Conservation (phyloP, 257 asterid genomes). For the Eucommia ulmoides region DNA sequence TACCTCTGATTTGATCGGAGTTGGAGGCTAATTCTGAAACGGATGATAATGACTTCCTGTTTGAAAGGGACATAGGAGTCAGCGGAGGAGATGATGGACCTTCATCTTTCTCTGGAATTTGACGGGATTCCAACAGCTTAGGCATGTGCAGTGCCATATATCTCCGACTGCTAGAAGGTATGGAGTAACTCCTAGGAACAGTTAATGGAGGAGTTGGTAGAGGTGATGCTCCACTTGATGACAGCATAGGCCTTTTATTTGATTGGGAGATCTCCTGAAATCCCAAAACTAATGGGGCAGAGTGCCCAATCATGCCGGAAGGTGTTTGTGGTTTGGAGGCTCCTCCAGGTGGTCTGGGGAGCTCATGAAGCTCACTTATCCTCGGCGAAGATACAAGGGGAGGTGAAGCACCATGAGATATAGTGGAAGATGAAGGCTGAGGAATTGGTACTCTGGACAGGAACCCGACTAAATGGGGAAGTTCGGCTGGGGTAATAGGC, state of each 20-base stretch:
- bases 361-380: conserved; percentile 91
- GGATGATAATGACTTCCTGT: conserved; percentile 30
- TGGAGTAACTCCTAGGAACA: conserved; percentile 76
- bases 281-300: conserved; percentile 60
- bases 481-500: conserved; percentile 41
- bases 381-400: conserved; percentile 65
- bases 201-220: conserved; percentile 65
- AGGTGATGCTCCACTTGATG: conserved; percentile 45
- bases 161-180: conserved; percentile 56
- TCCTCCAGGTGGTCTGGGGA: conserved; percentile 92
- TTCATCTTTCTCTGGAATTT: conserved; percentile 29
- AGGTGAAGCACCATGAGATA: conserved; percentile 49
- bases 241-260: conserved; percentile 29
- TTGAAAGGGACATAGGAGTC: conserved; percentile 61
- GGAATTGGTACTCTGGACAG: conserved; percentile 29
- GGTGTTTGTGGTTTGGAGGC: conserved; percentile 29
- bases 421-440: conserved; percentile 28
- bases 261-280: conserved; percentile 57
- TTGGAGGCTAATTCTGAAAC: conserved; percentile 18
- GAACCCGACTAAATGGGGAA: conserved; percentile 34
- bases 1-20: conserved; percentile 64
- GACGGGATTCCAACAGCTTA: conserved; percentile 46
- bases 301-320: conserved; percentile 50
- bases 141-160: conserved; percentile 31
- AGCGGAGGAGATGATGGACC: conserved; percentile 64